phyloP scores from a whole-genome alignment of 768 basidiomycete genomes.

The Crucibulum laeve region DNA sequence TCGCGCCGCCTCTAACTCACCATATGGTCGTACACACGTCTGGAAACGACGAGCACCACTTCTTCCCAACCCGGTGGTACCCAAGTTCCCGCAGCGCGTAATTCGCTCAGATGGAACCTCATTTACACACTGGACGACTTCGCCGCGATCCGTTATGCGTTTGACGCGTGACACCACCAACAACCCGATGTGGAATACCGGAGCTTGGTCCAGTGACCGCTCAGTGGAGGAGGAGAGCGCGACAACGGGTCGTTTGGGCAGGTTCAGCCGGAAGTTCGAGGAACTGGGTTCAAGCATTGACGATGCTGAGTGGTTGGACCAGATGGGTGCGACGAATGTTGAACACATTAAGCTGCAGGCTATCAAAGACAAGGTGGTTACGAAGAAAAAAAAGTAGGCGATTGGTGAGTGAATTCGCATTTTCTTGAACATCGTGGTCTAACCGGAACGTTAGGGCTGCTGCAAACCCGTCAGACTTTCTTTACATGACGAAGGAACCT shows the following conservation, averaged over 20 bases:
- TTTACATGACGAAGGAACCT: too few relatives aligned
- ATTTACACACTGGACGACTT: constrained; percentile 85
- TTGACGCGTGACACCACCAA: constrained; percentile 88
- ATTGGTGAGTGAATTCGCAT: too few relatives aligned
- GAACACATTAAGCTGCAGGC: too few relatives aligned
- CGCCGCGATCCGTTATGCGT: constrained; percentile 71
- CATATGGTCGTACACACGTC: constrained; percentile 83
- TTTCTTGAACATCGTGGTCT: too few relatives aligned
- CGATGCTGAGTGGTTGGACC: too few relatives aligned
- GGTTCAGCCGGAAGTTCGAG: constrained; percentile 69
- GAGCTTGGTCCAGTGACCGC: constrained; percentile 44
- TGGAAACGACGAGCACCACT: constrained; percentile 63
- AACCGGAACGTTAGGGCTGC: too few relatives aligned
- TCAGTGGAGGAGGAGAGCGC: constrained; percentile 66
- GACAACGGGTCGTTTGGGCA: constrained; percentile 71
- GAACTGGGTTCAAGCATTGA: background rate
- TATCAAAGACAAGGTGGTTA: too few relatives aligned
- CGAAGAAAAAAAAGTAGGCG: too few relatives aligned
- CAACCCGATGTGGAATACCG: constrained; percentile 82
- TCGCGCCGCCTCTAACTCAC: constrained; percentile 57
- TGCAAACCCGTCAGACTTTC: too few relatives aligned
- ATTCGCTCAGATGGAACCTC: constrained; percentile 86
- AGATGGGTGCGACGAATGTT: too few relatives aligned
- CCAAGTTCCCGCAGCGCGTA: constrained; percentile 82
- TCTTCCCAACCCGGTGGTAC: constrained; percentile 81